Conservation (phyloP, 2,329 filamentous ascomycete genomes). For the Orbilia javanica region DNA sequence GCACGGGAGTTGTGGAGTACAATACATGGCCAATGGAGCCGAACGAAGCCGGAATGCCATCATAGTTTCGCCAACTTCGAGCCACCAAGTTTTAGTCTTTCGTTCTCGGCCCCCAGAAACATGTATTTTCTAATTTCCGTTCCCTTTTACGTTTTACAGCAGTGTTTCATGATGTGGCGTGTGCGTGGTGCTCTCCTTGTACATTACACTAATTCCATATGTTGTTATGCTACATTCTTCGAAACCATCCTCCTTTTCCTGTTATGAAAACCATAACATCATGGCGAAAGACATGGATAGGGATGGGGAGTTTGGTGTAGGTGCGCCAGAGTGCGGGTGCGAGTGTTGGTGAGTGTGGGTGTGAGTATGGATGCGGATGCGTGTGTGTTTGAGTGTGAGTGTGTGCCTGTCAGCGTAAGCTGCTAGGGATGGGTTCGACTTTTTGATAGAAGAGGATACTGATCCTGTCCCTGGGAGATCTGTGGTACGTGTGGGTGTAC, state of each 20-base stretch:
- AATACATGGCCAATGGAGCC: too few relatives aligned
- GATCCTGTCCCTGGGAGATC: not conserved
- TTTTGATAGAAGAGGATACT: not conserved
- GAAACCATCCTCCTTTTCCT: slow-evolving; percentile 1
- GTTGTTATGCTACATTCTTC: slow-evolving; percentile 22
- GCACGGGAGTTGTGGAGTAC: not conserved
- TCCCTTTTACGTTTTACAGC: not conserved
- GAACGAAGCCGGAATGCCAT: not conserved
- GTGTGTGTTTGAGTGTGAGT: not conserved
- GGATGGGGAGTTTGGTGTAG: not conserved
- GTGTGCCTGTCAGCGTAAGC: not conserved
- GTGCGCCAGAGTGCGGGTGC: too few relatives aligned
- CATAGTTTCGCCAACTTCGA: too few relatives aligned
- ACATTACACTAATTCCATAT: slow-evolving; percentile 28
- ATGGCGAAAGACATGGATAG: slow-evolving; percentile 2
- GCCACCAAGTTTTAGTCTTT: not conserved
- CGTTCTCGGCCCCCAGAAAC: not conserved
- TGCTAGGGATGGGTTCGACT: not conserved
- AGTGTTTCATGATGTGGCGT: not conserved
- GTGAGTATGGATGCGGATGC: not conserved
- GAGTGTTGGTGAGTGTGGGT: not conserved
- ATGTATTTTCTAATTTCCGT: not conserved
- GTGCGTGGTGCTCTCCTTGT: slow-evolving; percentile 1
- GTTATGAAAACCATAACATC: not conserved
- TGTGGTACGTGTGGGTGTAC: not conserved